Evolutionary conservation across 257 asterid genomes (phyloP).

Genomic region (Capsicum chinense): DNA sequence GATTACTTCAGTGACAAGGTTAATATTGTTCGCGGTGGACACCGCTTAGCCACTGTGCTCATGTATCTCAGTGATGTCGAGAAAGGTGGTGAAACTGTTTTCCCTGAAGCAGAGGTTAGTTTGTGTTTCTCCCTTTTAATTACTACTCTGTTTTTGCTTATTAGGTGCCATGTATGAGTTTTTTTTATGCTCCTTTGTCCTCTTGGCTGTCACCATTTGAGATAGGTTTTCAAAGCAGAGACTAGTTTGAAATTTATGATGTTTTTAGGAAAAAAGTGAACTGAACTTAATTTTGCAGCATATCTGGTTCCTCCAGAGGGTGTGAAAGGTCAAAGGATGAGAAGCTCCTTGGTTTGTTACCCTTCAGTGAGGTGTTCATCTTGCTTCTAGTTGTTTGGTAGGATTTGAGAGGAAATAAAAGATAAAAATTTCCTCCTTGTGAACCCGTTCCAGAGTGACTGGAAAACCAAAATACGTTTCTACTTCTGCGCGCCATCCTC

Average conservation of each 20-base stretch:
- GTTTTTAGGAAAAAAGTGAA: background rate
- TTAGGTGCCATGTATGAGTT: slow-evolving; percentile 7
- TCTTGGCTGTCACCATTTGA: background rate
- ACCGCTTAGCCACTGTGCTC: slow-evolving; percentile 88
- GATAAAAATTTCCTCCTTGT: background rate
- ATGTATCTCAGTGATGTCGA: slow-evolving; percentile 90
- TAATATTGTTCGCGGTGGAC: slow-evolving; percentile 90
- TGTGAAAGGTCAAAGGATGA: slow-evolving; percentile 23
- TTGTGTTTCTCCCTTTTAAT: slow-evolving; percentile 16
- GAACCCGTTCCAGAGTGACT: slow-evolving; percentile 9
- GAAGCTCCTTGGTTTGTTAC: slow-evolving; percentile 4
- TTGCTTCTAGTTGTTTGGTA: slow-evolving; percentile 16
- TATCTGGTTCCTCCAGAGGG: slow-evolving; percentile 15
- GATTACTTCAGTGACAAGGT: slow-evolving; percentile 87
- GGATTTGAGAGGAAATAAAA: background rate
- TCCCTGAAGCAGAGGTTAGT: slow-evolving; percentile 95
- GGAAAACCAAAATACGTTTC: slow-evolving; percentile 20
- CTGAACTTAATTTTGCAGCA: background rate
- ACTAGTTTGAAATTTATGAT: background rate
- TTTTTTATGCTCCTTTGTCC: slow-evolving; percentile 8
- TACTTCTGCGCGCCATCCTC: background rate
- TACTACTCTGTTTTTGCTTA: background rate
- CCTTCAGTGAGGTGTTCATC: slow-evolving; percentile 21
- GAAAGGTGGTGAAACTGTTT: slow-evolving; percentile 97
- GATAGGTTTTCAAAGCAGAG: background rate